Percentiles rank a stretch among this genome's conserved stretches.
phyloP scores from a whole-genome alignment of 2,329 filamentous ascomycete species.

The Hymenoscyphus fructigenus region DNA sequence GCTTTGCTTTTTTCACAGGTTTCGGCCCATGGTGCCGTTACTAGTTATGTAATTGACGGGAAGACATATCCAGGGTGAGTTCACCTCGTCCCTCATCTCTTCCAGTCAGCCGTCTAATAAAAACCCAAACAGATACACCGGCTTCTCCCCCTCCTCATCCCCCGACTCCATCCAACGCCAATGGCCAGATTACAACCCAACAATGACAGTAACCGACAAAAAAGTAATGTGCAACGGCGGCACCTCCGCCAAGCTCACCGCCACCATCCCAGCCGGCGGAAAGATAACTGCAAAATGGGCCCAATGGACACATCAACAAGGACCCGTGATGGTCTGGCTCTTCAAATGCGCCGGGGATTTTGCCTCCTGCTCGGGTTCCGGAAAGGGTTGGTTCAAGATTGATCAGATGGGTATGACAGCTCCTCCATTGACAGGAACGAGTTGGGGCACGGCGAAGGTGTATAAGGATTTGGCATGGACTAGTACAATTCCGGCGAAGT shows the following conservation, averaged over 20 bases:
- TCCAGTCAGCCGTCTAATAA: background rate
- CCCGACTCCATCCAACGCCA: constrained; percentile 56
- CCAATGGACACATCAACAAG: constrained; percentile 59
- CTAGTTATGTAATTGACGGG: constrained; percentile 48
- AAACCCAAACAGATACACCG: constrained; percentile 34
- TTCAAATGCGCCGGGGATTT: constrained; percentile 53
- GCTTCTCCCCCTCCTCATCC: constrained; percentile 48
- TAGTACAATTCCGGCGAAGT: constrained; percentile 48
- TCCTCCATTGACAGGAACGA: constrained; percentile 43
- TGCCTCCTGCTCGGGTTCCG: constrained; percentile 49
- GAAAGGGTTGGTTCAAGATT: constrained; percentile 59
- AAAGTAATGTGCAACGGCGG: constrained; percentile 58
- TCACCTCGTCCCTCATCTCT: background rate
- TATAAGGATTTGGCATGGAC: constrained; percentile 48
- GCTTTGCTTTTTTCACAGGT: constrained; percentile 34
- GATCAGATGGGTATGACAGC: constrained; percentile 52
- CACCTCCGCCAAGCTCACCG: constrained; percentile 45
- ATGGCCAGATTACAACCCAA: constrained; percentile 58
- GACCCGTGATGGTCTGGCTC: constrained; percentile 58
- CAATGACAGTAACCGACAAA: constrained; percentile 46
- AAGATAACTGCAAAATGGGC: constrained; percentile 51
- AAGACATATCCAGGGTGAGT: constrained; percentile 45
- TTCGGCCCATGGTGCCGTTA: constrained; percentile 43
- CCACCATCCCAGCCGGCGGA: constrained; percentile 47
- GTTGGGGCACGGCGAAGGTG: constrained; percentile 49